A percentile compares a stretch with the other conserved stretches of the same genome.
Evolutionary conservation across 2,329 filamentous ascomycete genomes (phyloP).

Genomic region (Didymella keratinophila): DNA sequence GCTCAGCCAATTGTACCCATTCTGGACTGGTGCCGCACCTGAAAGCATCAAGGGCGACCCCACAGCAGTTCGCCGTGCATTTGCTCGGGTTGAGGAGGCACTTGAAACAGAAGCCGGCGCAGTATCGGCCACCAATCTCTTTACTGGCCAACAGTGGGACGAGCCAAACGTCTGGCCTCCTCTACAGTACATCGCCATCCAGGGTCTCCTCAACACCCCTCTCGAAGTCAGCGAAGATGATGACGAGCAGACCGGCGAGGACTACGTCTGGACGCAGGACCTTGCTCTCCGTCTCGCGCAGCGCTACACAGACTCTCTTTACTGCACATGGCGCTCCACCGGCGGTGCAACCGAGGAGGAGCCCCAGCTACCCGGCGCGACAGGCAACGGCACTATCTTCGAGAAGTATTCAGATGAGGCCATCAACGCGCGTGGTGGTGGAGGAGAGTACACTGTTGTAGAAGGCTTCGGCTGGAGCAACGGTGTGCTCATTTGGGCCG

Average conservation of each 20-base stretch:
- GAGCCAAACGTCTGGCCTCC: conserved; percentile 75
- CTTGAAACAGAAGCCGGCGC: conserved; percentile 64
- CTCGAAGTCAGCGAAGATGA: conserved; percentile 63
- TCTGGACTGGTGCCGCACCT: conserved; percentile 73
- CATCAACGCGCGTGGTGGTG: conserved; percentile 68
- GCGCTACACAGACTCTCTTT: conserved; percentile 71
- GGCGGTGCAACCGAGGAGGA: conserved; percentile 63
- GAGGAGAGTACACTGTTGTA: conserved; percentile 74
- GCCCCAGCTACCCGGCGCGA: conserved; percentile 40
- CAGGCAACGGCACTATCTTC: conserved; percentile 70
- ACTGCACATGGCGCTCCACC: conserved; percentile 74
- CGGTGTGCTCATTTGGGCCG: conserved; percentile 71
- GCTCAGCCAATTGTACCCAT: conserved; percentile 70
- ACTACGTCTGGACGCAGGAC: conserved; percentile 62
- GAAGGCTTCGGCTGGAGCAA: conserved; percentile 77
- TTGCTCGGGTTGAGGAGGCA: conserved; percentile 61
- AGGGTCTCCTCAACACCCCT: conserved; percentile 67
- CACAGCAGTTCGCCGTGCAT: conserved; percentile 63
- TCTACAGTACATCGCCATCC: conserved; percentile 69
- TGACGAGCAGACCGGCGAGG: conserved; percentile 47
- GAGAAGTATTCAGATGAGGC: conserved; percentile 72
- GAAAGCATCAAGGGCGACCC: conserved; percentile 65
- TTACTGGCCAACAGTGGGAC: conserved; percentile 73
- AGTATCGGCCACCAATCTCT: conserved; percentile 68
- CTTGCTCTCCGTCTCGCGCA: conserved; percentile 68